Conservation (phyloP, 257 asterid genomes). For the Salvia hispanica region DNA sequence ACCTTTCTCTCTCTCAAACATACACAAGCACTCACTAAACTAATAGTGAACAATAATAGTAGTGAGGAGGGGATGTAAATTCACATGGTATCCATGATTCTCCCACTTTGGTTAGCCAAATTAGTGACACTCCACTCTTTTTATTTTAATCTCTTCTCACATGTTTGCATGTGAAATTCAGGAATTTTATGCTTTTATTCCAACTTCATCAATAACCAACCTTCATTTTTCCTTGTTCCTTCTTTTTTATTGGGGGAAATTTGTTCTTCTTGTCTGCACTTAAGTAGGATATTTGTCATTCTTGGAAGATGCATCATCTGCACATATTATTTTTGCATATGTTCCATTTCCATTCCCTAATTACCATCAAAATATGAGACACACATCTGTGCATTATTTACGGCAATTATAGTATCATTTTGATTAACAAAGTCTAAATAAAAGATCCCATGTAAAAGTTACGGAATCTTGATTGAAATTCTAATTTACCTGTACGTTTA, state of each 20-base stretch:
- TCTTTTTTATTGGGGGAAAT: neutral
- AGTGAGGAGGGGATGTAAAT: conserved; percentile 1
- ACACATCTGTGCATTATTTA: too few species aligned
- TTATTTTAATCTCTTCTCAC: conserved; percentile 28
- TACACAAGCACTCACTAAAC: too few species aligned
- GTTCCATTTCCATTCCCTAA: too few species aligned
- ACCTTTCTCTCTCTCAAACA: neutral
- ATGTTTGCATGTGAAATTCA: conserved; percentile 41
- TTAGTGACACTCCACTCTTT: conserved; percentile 35
- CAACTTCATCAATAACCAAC: conserved; percentile 1
- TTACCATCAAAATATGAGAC: too few species aligned
- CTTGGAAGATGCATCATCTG: conserved; percentile 41
- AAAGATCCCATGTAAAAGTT: too few species aligned
- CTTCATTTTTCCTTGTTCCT: neutral
- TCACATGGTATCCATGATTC: conserved; percentile 42
- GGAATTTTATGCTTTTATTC: conserved; percentile 14
- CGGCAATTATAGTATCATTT: too few species aligned
- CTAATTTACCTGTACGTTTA: too few species aligned
- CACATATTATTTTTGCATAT: neutral
- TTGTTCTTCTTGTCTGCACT: conserved; percentile 24
- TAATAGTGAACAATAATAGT: neutral
- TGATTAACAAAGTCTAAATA: too few species aligned
- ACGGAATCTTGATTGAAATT: too few species aligned
- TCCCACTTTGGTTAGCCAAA: conserved; percentile 23
- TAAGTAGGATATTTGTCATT: conserved; percentile 46